Conservation (phyloP, 2,329 filamentous ascomycete species). For the Aspergillus fumigatus region DNA sequence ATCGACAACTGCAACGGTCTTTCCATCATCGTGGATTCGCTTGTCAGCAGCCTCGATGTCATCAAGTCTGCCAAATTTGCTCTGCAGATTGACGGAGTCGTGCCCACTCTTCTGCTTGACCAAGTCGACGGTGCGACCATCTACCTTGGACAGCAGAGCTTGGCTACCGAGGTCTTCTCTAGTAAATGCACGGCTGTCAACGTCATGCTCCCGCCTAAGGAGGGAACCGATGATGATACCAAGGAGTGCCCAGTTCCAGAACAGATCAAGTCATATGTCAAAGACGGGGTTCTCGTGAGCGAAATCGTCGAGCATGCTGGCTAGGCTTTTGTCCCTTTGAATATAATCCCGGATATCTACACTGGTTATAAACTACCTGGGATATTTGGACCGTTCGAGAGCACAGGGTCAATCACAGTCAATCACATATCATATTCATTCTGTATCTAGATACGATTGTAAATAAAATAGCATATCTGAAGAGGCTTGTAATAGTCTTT, state of each 20-base stretch:
- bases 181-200: constrained; percentile 88
- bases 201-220: constrained; percentile 70
- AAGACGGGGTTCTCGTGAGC: constrained; percentile 72
- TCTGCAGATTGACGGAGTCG: constrained; percentile 78
- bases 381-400: neutral
- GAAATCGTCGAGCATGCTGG: constrained; percentile 96
- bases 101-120: constrained; percentile 86
- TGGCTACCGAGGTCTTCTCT: constrained; percentile 75
- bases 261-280: constrained; percentile 79
- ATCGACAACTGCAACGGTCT: constrained; percentile 84
- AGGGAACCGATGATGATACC: constrained; percentile 69
- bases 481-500: neutral
- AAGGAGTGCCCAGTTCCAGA: constrained; percentile 83
- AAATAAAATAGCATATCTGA: neutral
- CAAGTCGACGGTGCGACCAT: constrained; percentile 87
- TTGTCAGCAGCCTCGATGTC: constrained; percentile 87
- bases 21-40: constrained; percentile 80
- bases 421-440: neutral
- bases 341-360: neutral
- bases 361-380: neutral
- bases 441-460: neutral
- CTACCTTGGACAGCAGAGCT: constrained; percentile 78
- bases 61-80: constrained; percentile 95
- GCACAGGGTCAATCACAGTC: neutral
- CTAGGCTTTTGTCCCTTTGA: constrained; percentile 41